Evolutionary conservation across 2,329 filamentous ascomycete genomes (phyloP).

Genomic region (Ilyonectria destructans): DNA sequence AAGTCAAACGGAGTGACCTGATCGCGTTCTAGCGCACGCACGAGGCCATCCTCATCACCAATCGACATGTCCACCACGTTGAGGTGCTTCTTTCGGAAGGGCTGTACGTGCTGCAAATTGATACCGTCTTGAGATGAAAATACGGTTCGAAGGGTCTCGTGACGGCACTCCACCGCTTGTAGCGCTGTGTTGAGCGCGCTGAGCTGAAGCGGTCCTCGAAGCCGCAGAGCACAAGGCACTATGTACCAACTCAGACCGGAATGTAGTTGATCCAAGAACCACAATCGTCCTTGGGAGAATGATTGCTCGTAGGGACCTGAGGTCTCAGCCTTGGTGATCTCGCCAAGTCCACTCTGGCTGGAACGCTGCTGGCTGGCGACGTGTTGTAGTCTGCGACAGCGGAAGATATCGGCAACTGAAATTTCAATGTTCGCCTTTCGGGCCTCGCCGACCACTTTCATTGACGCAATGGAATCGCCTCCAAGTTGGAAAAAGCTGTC

Average conservation of each 20-base stretch:
- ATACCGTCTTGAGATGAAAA: background rate
- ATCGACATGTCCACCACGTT: slow-evolving; percentile 1
- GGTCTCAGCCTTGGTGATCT: background rate
- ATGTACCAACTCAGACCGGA: slow-evolving; percentile 23
- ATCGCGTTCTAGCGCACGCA: slow-evolving; percentile 25
- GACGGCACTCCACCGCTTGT: slow-evolving; percentile 26
- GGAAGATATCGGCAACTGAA: slow-evolving; percentile 34
- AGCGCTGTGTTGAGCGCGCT: slow-evolving; percentile 24
- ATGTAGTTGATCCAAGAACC: slow-evolving; percentile 34
- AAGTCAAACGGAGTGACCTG: slow-evolving; percentile 46
- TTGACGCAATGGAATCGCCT: slow-evolving; percentile 67
- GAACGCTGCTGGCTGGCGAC: background rate
- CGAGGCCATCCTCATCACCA: background rate
- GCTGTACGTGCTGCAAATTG: background rate
- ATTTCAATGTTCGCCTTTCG: slow-evolving; percentile 25
- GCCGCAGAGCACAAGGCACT: slow-evolving; percentile 23
- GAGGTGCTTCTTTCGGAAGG: background rate
- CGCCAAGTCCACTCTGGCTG: slow-evolving; percentile 14
- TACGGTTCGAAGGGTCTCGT: slow-evolving; percentile 20
- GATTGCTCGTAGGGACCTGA: slow-evolving; percentile 34
- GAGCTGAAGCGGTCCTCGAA: slow-evolving; percentile 28
- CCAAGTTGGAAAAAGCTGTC: slow-evolving; percentile 67
- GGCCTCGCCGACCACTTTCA: slow-evolving; percentile 58
- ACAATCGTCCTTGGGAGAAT: slow-evolving; percentile 34
- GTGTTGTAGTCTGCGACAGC: slow-evolving; percentile 8